These are phyloP conservation scores for Metschnikowia proteae DNA, from an alignment of 805 yeast genomes.

Conservation along the genomic window DNA sequence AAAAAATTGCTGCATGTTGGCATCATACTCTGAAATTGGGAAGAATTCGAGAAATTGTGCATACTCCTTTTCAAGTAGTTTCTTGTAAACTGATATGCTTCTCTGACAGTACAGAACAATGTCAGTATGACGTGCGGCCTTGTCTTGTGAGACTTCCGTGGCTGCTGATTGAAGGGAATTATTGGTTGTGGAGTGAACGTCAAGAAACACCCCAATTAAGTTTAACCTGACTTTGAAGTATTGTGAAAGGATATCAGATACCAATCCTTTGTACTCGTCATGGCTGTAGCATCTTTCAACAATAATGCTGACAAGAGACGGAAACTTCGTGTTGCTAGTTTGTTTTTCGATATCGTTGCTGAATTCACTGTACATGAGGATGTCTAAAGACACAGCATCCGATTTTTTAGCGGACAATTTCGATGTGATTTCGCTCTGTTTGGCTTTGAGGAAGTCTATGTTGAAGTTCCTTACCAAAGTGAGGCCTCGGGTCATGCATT, in stretches of 20 bases:
- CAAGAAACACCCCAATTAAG: constrained; percentile 42
- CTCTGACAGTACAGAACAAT: constrained; percentile 58
- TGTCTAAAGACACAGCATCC: constrained; percentile 13
- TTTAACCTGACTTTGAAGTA: constrained; percentile 58
- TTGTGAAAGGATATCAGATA: constrained; percentile 58
- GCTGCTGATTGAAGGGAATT: not conserved
- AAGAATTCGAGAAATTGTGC: constrained; percentile 56
- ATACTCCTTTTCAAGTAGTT: constrained; percentile 58
- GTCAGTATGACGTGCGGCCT: constrained; percentile 19
- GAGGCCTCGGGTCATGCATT: constrained; percentile 77
- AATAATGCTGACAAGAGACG: constrained; percentile 11
- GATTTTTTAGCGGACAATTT: constrained; percentile 6
- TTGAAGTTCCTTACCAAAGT: constrained; percentile 70
- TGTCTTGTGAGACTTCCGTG: not conserved
- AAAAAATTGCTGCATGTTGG: constrained; percentile 13
- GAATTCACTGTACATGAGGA: constrained; percentile 18
- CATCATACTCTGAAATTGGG: constrained; percentile 8
- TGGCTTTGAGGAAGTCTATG: constrained; percentile 38
- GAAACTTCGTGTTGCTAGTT: constrained; percentile 13
- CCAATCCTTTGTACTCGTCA: constrained; percentile 60
- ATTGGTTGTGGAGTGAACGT: constrained; percentile 14
- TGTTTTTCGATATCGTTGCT: constrained; percentile 16
- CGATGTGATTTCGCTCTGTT: constrained; percentile 5
- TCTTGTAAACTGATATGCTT: constrained; percentile 56
- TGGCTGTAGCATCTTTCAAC: constrained; percentile 25